These are phyloP conservation scores for Tulasnella sp. DNA, from an alignment of 768 basidiomycete genomes.

Conservation along the genomic window DNA sequence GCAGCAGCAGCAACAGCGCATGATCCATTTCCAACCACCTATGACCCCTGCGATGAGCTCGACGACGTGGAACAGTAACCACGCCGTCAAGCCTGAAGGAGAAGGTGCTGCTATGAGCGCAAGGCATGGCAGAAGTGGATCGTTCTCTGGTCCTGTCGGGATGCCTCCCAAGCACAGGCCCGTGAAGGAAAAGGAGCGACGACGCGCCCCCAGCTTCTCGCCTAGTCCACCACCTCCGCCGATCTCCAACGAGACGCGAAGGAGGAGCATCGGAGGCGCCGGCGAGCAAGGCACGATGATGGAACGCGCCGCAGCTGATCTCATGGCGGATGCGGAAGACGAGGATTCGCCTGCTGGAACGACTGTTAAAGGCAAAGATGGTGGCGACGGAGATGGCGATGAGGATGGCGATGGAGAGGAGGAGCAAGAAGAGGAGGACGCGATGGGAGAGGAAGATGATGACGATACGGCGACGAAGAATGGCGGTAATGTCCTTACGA, in stretches of 20 bases:
- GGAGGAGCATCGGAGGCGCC: not conserved
- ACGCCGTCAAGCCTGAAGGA: not conserved
- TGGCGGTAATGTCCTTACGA: not conserved
- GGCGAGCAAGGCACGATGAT: not conserved
- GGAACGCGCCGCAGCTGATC: constrained; percentile 9
- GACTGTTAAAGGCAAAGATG: constrained; percentile 9
- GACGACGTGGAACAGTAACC: not conserved
- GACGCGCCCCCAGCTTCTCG: not conserved
- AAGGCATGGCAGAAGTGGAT: not conserved
- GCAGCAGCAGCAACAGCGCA: not conserved
- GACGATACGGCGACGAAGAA: not conserved
- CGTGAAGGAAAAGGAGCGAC: not conserved
- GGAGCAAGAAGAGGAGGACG: constrained; percentile 10
- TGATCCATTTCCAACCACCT: constrained; percentile 1
- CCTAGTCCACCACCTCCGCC: not conserved
- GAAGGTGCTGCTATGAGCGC: not conserved
- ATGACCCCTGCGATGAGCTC: not conserved
- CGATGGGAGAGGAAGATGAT: not conserved
- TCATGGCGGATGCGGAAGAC: not conserved
- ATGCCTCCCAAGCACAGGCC: not conserved
- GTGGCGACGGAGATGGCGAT: constrained; percentile 13
- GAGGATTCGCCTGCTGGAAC: constrained; percentile 8
- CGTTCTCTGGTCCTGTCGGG: not conserved
- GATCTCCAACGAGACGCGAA: not conserved
- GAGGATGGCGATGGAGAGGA: constrained; percentile 11